Evolutionary conservation across 768 basidiomycete genomes (phyloP), one percentile per base, ranked within the genome.

Genomic region (Imleria badia): DNA sequence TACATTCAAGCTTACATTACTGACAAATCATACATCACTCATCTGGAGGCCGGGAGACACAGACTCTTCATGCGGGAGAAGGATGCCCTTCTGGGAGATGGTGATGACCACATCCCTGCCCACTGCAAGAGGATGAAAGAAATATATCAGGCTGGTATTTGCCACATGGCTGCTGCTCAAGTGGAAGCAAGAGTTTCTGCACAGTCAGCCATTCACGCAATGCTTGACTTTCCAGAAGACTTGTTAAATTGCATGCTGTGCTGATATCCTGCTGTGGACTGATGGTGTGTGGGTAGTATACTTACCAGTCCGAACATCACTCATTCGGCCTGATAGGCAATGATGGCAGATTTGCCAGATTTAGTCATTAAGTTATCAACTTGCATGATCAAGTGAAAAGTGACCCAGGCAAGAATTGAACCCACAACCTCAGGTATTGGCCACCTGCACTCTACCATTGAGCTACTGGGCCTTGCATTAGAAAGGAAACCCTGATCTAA

Each of bases 1-100:
- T 54, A 54, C 46, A n/a, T 54, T 10, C 47, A 49, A 6, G 47
- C 53, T n/a, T 54, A 54, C 30, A 54, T 47, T 19, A 54, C 47
- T 0, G 53, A 54, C 5, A 54, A 54, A 22, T 44, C 47, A 0
- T 47, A 48, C 12, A 54, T 54, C 30, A 47, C 53, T 15, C 47
- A 54, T 20, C 23, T 54, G 39, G 47, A 54, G 42, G 53, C 41
- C 6, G 53, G 53, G 3, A 48, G 47, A 26, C 53, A 54, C 13
- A 42, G 53, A 7, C 53, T 54, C 1, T 54, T 54, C 41, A 54
- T 54, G 47, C 47, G n/a, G 12, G 47, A 42, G 14, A 44, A 2
- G 5, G 47, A 54, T 33, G 42, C 53, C 14, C 53, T 54, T 17
- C 34, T 15, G 12, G 35, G 36, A 6, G 42, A 49, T 33, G 47